Base-by-base conservation (phyloP, 345 rosid species). In the Salix purpurea region DNA sequence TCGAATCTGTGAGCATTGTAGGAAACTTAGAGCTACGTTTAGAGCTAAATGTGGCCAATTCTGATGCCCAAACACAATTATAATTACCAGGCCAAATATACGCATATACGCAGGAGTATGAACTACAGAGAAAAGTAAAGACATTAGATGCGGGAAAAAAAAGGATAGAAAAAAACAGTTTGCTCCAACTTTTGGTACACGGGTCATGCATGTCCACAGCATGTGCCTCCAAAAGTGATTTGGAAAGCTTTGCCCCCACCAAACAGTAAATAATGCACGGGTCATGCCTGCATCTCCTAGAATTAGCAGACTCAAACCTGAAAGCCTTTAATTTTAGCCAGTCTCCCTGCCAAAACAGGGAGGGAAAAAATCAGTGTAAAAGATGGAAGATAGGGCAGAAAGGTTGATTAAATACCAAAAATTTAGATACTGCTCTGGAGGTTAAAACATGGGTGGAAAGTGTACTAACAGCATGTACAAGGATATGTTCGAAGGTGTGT, bases 1-100 rank as follows among this genome's bases (percentile, higher is more conserved):
- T 74, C 24, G 37, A 71, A 23, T 19, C 69, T 32, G n/a, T 15
- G 16, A 67, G 64, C 64, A 67, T 39, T 15, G 70, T 72, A 24
- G 19, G 14, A 28, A 69, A 72, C 15, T 10, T 13, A 18, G 30
- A 44, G 44, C 30, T 7, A 48, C 32, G 54, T 46, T 64, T 26
- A 58, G 67, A 67, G 48, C 67, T 5, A 10, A 69, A 37, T 11
- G 46, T 7, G 34, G 68, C 76, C 58, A 44, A 16, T 15, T 6
- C 56, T 79, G 61, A 37, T n/a, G 61, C 76, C 54, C 11, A 66
- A 40, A n/a, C 68, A 65, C 72, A 65, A 74, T 81, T 46, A 67
- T 58, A 62, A 76, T 66, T 74, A 78, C 72, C 64, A 66, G 69
- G 40, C 82, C 71, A 56, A 76, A 64, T 78, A 54, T 79, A 77